These are phyloP conservation scores for Cucumis hystrix DNA, from an alignment of 306 rosid species.

Conservation along the genomic window DNA sequence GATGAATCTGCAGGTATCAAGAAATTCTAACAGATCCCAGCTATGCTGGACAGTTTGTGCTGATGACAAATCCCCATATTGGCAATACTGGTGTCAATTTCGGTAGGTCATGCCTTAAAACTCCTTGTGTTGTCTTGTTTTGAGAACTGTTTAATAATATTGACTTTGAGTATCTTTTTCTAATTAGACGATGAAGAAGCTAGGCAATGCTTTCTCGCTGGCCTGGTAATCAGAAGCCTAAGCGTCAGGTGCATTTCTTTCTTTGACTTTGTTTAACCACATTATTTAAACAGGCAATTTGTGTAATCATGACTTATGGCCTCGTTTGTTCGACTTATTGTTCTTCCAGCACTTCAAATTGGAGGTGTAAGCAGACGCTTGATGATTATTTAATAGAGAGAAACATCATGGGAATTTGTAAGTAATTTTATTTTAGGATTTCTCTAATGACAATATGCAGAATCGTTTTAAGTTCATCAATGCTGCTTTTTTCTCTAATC, in stretches of 20 bases:
- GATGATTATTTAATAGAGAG: constrained; percentile 69
- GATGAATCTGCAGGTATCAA: constrained; percentile 53
- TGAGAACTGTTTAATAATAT: constrained; percentile 1
- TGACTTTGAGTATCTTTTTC: constrained; percentile 1
- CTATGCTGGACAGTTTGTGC: constrained; percentile 90
- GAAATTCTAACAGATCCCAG: constrained; percentile 96
- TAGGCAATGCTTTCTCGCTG: constrained; percentile 63
- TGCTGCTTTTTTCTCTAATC: neutral
- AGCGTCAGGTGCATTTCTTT: constrained; percentile 47
- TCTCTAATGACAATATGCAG: neutral
- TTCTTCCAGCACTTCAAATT: constrained; percentile 71
- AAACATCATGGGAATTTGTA: constrained; percentile 95
- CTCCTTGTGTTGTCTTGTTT: neutral
- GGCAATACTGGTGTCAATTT: constrained; percentile 92
- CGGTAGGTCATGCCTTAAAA: constrained; percentile 24
- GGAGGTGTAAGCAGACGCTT: constrained; percentile 60
- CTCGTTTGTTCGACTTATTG: neutral
- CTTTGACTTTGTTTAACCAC: neutral
- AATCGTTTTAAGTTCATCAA: neutral
- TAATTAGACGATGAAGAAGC: constrained; percentile 84
- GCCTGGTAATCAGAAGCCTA: constrained; percentile 71
- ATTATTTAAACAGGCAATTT: neutral
- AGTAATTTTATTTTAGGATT: constrained; percentile 11
- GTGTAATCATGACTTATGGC: neutral
- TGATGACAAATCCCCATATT: constrained; percentile 90